A percentile compares a stretch with the other conserved stretches of the same genome.
Conservation (phyloP, 768 basidiomycete species). For the Boletus rex-veris region DNA sequence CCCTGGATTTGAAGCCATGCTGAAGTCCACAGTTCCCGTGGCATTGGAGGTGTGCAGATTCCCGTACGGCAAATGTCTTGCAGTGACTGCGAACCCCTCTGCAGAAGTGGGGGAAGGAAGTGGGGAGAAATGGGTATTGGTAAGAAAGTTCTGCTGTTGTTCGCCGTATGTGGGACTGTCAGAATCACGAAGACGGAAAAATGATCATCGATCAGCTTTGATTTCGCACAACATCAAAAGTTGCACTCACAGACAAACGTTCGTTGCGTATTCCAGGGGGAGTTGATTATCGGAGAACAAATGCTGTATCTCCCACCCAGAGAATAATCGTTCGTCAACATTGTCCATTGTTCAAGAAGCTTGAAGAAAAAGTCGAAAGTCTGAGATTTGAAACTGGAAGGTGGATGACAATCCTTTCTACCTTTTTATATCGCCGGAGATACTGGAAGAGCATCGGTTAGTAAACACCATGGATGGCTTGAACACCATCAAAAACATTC, state of each 20-base stretch:
- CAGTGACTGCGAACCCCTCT: background rate
- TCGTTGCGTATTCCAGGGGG: background rate
- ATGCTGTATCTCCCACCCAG: background rate
- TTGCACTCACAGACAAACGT: slow-evolving; percentile 1
- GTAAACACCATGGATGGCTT: too few relatives aligned
- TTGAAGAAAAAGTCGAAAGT: too few relatives aligned
- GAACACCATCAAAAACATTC: too few relatives aligned
- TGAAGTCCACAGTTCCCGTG: background rate
- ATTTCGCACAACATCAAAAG: background rate
- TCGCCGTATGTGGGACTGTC: background rate
- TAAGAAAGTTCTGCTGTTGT: background rate
- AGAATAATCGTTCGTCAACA: background rate
- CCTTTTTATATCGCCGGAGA: background rate
- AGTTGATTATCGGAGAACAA: background rate
- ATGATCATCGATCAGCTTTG: background rate
- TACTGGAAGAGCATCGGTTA: background rate
- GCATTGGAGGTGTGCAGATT: background rate
- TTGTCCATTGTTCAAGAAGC: background rate
- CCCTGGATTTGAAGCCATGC: background rate
- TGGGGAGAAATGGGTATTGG: background rate
- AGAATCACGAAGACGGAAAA: background rate
- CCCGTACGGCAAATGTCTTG: background rate
- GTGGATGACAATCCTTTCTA: background rate
- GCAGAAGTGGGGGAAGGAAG: background rate
- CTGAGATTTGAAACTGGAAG: too few relatives aligned